These are phyloP conservation scores for Pluteus cervinus DNA, from an alignment of 768 basidiomycete genomes.

Conservation along the genomic window DNA sequence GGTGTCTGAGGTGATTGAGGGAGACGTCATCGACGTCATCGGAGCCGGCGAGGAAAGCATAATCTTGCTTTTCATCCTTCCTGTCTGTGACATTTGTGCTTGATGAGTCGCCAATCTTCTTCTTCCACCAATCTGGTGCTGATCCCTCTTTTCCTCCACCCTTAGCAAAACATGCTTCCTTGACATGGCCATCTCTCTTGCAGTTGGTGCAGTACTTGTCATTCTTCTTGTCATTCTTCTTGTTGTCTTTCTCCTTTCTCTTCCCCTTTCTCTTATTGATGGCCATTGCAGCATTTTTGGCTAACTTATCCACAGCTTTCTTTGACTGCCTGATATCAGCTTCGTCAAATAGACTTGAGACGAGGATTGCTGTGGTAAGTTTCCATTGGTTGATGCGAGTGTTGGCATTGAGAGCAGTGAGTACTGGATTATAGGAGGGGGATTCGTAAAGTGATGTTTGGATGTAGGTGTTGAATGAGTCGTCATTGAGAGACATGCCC, in stretches of 20 bases:
- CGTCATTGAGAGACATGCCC: slow-evolving; percentile 5
- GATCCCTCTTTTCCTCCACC: slow-evolving; percentile 24
- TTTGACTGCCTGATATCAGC: slow-evolving; percentile 8
- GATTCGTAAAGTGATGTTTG: slow-evolving; percentile 9
- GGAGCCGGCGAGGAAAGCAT: slow-evolving; percentile 4
- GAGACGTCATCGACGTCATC: no score
- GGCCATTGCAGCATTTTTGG: slow-evolving; percentile 13
- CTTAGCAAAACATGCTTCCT: slow-evolving; percentile 22
- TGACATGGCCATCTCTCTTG: slow-evolving; percentile 17
- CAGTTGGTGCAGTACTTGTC: slow-evolving; percentile 22
- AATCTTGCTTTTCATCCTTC: slow-evolving; percentile 4
- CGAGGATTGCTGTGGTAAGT: slow-evolving; percentile 7
- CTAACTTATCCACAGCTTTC: slow-evolving; percentile 10
- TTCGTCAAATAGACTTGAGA: slow-evolving; percentile 9
- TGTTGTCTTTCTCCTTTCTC: slow-evolving; percentile 9
- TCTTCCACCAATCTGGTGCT: slow-evolving; percentile 20
- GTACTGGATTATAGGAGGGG: slow-evolving; percentile 8
- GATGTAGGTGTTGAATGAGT: slow-evolving; percentile 11
- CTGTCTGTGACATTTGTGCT: slow-evolving; percentile 8
- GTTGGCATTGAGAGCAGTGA: slow-evolving; percentile 11
- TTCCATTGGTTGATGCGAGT: slow-evolving; percentile 5
- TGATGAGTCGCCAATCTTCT: slow-evolving; percentile 11
- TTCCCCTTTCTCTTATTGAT: slow-evolving; percentile 8
- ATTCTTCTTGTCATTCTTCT: slow-evolving; percentile 5
- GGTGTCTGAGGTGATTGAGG: background rate